phyloP scores from a whole-genome alignment of 345 rosid species.

The Schrenkiella parvula region DNA sequence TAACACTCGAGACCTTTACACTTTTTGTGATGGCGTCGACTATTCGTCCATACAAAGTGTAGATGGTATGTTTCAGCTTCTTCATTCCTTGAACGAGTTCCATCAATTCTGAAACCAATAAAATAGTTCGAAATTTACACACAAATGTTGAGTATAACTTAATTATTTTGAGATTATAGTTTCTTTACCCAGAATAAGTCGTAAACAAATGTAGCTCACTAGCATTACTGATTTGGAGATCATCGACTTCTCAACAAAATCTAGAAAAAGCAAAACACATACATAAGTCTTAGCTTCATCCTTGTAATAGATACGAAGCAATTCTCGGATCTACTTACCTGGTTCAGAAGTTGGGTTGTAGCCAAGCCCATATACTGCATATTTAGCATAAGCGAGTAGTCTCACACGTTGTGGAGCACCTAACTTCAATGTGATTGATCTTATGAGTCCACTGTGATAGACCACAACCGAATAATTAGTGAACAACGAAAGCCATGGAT shows the following conservation, averaged over 20 bases:
- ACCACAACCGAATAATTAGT: neutral
- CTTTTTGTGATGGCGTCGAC: neutral
- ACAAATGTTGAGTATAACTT: neutral
- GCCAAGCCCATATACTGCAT: slow-evolving; percentile 60
- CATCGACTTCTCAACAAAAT: slow-evolving; percentile 28
- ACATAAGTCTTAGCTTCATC: neutral
- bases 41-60: slow-evolving; percentile 8
- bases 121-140: neutral
- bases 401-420: slow-evolving; percentile 62
- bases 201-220: slow-evolving; percentile 43
- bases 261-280: slow-evolving; percentile 32
- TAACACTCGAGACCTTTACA: slow-evolving; percentile 9
- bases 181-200: slow-evolving; percentile 54
- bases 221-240: slow-evolving; percentile 38
- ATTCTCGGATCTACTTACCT: slow-evolving; percentile 34
- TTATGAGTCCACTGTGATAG: slow-evolving; percentile 58
- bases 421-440: slow-evolving; percentile 56
- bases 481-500: neutral
- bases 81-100: slow-evolving; percentile 48
- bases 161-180: neutral
- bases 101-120: slow-evolving; percentile 37
- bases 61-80: slow-evolving; percentile 44
- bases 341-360: slow-evolving; percentile 32
- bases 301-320: neutral
- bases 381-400: slow-evolving; percentile 61